phyloP scores from a whole-genome alignment of 495 filamentous ascomycete genomes.

The Talaromyces nanjingensis region DNA sequence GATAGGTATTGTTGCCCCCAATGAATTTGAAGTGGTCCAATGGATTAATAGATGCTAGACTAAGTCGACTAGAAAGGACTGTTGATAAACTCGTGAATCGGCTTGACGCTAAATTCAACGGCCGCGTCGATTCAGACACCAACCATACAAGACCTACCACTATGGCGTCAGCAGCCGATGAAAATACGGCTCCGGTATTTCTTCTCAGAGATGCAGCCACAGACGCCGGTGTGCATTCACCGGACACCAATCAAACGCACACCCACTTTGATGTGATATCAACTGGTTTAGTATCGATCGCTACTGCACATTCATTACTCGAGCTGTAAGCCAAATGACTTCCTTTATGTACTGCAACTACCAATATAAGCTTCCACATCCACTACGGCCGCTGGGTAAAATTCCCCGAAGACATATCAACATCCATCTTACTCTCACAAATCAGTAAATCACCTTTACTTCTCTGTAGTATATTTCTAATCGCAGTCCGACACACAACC shows the following conservation, averaged over 20 bases:
- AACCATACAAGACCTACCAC: slow-evolving; percentile 8
- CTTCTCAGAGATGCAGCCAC: slow-evolving; percentile 30
- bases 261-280: slow-evolving; percentile 4
- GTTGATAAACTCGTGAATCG: slow-evolving; percentile 27
- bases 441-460: slow-evolving; percentile 32
- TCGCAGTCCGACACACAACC: slow-evolving; percentile 37
- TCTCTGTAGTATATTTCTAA: slow-evolving; percentile 34
- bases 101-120: slow-evolving; percentile 13
- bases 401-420: slow-evolving; percentile 23
- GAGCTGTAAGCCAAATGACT: not conserved
- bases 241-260: slow-evolving; percentile 11
- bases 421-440: slow-evolving; percentile 17
- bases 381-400: slow-evolving; percentile 40
- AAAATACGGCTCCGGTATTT: slow-evolving; percentile 27
- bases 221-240: slow-evolving; percentile 19
- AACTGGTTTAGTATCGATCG: not conserved
- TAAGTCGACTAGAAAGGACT: slow-evolving; percentile 27
- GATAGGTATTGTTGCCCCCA: slow-evolving; percentile 3
- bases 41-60: slow-evolving; percentile 13
- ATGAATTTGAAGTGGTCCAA: not conserved
- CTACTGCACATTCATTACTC: slow-evolving; percentile 6
- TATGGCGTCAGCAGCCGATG: slow-evolving; percentile 10
- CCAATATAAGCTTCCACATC: not conserved
- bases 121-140: no score
- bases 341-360: no score